Percentiles rank a stretch among this genome's conserved stretches.
Evolutionary conservation across 805 yeast genomes (phyloP).

Genomic region (Zygoascus ofunaensis): DNA sequence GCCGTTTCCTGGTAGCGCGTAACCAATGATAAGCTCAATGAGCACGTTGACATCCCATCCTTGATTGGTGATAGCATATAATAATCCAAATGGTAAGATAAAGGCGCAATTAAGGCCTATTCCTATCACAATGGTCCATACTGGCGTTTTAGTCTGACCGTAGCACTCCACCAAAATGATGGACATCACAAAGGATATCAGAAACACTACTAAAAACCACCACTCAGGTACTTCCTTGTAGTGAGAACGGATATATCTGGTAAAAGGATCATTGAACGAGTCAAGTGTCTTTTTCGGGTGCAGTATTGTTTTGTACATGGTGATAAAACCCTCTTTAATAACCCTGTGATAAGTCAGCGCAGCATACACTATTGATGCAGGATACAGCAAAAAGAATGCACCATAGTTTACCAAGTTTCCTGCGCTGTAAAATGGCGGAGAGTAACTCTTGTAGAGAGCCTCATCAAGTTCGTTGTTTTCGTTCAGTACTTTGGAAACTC

Average conservation of each 20-base stretch:
- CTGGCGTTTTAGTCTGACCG: constrained; percentile 13
- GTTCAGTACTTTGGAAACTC: constrained; percentile 37
- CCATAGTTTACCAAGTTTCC: constrained; percentile 40
- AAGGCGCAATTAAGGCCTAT: constrained; percentile 45
- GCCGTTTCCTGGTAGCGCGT: constrained; percentile 53
- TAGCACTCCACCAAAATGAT: constrained; percentile 10
- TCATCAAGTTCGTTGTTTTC: constrained; percentile 31
- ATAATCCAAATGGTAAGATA: constrained; percentile 51
- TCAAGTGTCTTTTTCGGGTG: constrained; percentile 2
- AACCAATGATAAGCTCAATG: constrained; percentile 56
- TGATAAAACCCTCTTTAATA: constrained; percentile 24
- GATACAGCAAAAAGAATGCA: constrained; percentile 46
- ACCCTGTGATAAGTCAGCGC: constrained; percentile 8
- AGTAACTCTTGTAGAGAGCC: constrained; percentile 43
- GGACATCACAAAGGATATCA: constrained; percentile 29
- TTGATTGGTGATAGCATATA: constrained; percentile 52
- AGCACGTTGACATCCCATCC: constrained; percentile 50
- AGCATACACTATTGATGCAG: constrained; percentile 43
- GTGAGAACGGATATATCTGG: constrained; percentile 27
- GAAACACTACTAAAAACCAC: constrained; percentile 46
- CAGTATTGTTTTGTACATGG: background rate
- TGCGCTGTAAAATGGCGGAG: constrained; percentile 61
- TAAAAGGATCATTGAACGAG: constrained; percentile 11
- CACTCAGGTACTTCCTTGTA: constrained; percentile 51
- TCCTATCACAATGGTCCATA: constrained; percentile 52